Evolutionary conservation across 345 rosid species (phyloP), one percentile per base, ranked within the genome.

Genomic region (Xanthoceras sorbifolium): DNA sequence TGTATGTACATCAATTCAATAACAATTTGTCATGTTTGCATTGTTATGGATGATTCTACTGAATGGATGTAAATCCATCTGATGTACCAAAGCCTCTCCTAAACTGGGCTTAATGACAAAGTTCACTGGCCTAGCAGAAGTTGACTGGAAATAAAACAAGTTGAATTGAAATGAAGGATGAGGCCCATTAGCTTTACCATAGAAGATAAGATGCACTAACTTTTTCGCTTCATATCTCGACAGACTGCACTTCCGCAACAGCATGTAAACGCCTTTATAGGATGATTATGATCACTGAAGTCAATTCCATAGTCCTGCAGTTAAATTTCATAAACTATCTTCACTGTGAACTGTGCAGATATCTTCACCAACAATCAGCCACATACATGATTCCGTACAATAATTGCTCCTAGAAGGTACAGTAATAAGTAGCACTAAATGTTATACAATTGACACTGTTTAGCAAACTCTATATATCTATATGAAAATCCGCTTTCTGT

Each of bases 251-350:
- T 93, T 84, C 89, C 90, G 52, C 98, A 94, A 44, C 76, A 52
- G 62, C 97, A 94, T 61, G 32, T 28, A 82, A 94, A 94, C 75
- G 98, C 97, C 85, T 90, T 84, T 28, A 91, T 70, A 22, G 97
- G 98, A 84, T 92, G 97, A 68, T 80, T 82, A 18, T 74, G 67
- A 81, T 92, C 97, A 34, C 36, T 66, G 64, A 91, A 94, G 82
- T 92, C 98, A 70, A 92, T 88, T 70, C 93, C 90, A 79, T 91
- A 94, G 80, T 93, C 97, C 97, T 93, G 91, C 81, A 26, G 67
- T 77, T 44, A 25, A 63, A 60, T 54, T 42, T 54, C 71, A 77
- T 20, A 65, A 63, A 52, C 26, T 32, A 80, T 38, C 57, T 2
- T 46, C 69, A 77, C 69, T 40, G 59, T 72, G 67, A 52, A 67